Percentiles rank a stretch among this genome's conserved stretches.
Conservation (phyloP, 805 yeast genomes). For the Brettanomyces bruxellensis region DNA sequence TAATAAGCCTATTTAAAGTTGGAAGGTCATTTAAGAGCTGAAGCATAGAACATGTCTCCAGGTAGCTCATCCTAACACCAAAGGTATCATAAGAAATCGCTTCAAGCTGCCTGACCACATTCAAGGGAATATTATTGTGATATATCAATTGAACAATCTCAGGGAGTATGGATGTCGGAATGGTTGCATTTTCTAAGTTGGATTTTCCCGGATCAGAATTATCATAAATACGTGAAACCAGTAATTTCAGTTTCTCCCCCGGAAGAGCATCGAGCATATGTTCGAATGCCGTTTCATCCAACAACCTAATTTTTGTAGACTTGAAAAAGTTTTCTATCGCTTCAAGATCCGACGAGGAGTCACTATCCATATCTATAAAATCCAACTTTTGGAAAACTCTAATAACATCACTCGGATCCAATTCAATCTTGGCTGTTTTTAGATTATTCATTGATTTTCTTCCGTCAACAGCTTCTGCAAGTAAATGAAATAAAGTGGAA, state of each 20-base stretch:
- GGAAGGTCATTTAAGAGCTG: conserved; percentile 33
- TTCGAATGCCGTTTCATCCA: conserved; percentile 12
- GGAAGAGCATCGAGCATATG: conserved; percentile 19
- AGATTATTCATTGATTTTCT: not conserved
- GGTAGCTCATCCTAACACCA: conserved; percentile 36
- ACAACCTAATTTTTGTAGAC: not conserved
- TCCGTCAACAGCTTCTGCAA: not conserved
- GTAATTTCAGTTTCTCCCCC: conserved; percentile 16
- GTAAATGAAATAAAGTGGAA: not conserved
- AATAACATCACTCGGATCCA: not conserved
- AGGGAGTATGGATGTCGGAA: not conserved
- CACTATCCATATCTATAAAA: not conserved
- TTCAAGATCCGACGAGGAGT: not conserved
- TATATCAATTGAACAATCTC: conserved; percentile 18
- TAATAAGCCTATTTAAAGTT: conserved; percentile 22
- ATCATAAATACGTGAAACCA: too few species aligned
- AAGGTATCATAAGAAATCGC: conserved; percentile 24
- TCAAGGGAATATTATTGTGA: conserved; percentile 26
- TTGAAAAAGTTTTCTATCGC: not conserved
- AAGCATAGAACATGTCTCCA: conserved; percentile 38
- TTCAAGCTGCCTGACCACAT: conserved; percentile 59
- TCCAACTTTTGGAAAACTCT: not conserved
- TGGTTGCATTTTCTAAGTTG: not conserved
- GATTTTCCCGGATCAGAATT: conserved; percentile 1
- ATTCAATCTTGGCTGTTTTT: not conserved